Conservation (phyloP, 768 basidiomycete genomes). For the Kwoniella dendrophila region DNA sequence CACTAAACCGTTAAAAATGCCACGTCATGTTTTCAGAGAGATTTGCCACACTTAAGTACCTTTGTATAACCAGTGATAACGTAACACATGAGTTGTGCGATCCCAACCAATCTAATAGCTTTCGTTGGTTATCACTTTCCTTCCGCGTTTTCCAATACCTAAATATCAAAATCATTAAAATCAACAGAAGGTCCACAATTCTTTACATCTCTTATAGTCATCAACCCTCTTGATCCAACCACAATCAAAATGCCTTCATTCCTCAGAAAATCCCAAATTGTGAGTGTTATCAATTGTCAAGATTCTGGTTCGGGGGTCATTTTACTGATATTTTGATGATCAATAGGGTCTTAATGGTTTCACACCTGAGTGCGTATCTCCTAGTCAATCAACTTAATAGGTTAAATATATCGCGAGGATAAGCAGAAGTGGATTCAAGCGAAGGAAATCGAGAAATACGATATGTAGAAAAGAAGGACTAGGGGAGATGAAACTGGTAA, state of each 20-base stretch:
- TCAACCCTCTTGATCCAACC: neutral
- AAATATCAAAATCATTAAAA: neutral
- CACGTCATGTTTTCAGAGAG: conserved; percentile 2
- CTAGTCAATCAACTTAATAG: neutral
- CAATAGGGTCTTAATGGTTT: conserved; percentile 35
- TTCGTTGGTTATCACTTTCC: conserved; percentile 19
- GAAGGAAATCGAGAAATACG: too few relatives aligned
- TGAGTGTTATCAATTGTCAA: conserved; percentile 16
- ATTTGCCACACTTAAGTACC: conserved; percentile 10
- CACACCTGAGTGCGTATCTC: conserved; percentile 42
- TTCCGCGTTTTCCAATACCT: conserved; percentile 19
- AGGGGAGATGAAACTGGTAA: neutral
- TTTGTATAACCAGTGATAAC: neutral
- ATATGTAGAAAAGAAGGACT: too few relatives aligned
- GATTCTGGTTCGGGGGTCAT: neutral
- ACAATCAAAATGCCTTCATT: conserved; percentile 38
- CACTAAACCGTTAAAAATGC: neutral
- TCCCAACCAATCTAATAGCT: conserved; percentile 17
- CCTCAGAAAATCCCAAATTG: conserved; percentile 29
- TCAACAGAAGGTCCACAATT: neutral
- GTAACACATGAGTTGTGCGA: too few relatives aligned
- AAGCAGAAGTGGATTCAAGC: too few relatives aligned
- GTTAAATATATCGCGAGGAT: too few relatives aligned
- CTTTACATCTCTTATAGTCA: neutral
- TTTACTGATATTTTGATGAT: conserved; percentile 2